Evolutionary conservation across 345 rosid genomes (phyloP), one percentile per base, ranked within the genome.

Genomic region (thale cress (Arabidopsis thaliana)): DNA sequence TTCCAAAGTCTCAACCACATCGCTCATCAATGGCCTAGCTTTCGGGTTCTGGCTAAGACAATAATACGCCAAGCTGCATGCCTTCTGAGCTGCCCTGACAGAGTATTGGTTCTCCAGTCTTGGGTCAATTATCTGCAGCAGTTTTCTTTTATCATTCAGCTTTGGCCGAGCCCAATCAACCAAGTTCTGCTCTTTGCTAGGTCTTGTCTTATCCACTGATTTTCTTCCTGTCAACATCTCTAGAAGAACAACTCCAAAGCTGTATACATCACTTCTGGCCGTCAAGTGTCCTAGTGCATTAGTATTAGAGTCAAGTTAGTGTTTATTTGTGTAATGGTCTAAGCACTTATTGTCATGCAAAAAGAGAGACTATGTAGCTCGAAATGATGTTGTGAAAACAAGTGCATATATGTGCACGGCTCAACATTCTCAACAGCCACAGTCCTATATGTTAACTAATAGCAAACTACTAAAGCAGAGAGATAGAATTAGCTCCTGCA

Each of bases 121-220:
- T 16, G 93, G 97, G 83, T 95, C 99, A 36, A 92, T 85, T 83
- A 95, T 90, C 74, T 87, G 97, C 70, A 94, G 85, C 68, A 91
- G 60, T 58, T 90, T 94, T 79, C 91, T 84, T 85, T 94, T 91
- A 80, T 94, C 98, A 22, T 91, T 94, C 77, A 95, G 84, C 82
- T 95, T 90, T 5, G 98, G 99, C 57, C 98, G 87, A 65, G 98
- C 98, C 99, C 99, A 95, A 74, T 93, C 99, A 42, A 93, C 97
- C 80, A 95, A 74, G 82, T 89, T 95, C 83, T 95, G 99, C 80
- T 95, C 96, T 87, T 80, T 95, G 87, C 91, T 87, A 20, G 98
- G 98, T 75, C 94, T 87, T 7, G 94, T 89, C 88, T 89, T 95
- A 85, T 95, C 98, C 56, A 95, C 92, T 12, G 98, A 95, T 65